Evolutionary conservation across 495 filamentous ascomycete genomes (phyloP), one percentile per base, ranked within the genome.

Genomic region (Daldinia loculata): DNA sequence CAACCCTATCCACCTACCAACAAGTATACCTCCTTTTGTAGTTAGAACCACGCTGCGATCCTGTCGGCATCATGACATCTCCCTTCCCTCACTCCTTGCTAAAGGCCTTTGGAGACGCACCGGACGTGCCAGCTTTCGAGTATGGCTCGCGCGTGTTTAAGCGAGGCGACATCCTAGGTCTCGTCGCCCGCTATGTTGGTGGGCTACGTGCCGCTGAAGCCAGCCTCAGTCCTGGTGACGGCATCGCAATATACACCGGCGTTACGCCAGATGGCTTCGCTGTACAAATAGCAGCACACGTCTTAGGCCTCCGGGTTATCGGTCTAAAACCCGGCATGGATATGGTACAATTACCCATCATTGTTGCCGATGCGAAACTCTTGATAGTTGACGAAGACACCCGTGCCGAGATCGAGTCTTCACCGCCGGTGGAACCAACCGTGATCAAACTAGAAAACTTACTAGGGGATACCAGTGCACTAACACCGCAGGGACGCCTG

Each of bases 231-330:
- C 62, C 36, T n/a, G 29, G 62, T 1, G 27, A 48, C 27, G 27
- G 52, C 17, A 56, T 65, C 38, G 62, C 62, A 17, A 57, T 65
- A 11, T 65, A 65, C 24, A 56, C 62, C 7, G 27, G 51, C 2
- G 62, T 65, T 26, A 65, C 62, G 6, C 62, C 51, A 24, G 38
- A 57, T n/a, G 62, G 36, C 27, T 65, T 65, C 14, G 52, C 62
- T 15, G 52, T 57, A 26, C 62, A 65, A n/a, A 57, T 65, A 5
- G 62, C 62, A 9, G 62, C 62, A 26, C 52, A 65, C 19, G 52
- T 65, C 12, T 26, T 65, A 19, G 51, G 62, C 1, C 52, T 65
- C 62, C 36, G 52, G 12, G 62, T 65, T 34, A 38, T 65, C 24
- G 17, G 52, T 19, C 34, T 65, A 1, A 65, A 65, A 39, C 62